These are phyloP conservation scores for Podosphaera fusca DNA, from an alignment of 2,329 filamentous ascomycete species.

Conservation along the genomic window DNA sequence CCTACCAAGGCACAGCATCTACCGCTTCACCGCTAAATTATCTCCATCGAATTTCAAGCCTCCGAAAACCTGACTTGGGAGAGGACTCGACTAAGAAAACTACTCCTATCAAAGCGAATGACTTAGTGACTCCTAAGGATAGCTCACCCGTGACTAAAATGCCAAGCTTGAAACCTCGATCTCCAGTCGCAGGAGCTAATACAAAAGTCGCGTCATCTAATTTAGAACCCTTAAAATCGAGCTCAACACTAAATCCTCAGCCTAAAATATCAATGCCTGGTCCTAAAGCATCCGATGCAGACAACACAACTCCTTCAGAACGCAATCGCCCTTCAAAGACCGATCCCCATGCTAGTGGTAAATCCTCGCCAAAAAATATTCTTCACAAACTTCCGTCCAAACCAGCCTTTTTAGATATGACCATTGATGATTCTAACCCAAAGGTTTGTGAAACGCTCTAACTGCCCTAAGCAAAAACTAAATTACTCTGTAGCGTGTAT, in stretches of 20 bases:
- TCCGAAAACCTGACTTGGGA: too few relatives aligned
- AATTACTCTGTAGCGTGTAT: background rate
- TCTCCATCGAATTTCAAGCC: background rate
- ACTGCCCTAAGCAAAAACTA: background rate
- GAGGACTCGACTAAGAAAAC: background rate
- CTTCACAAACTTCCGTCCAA: background rate
- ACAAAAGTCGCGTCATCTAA: background rate
- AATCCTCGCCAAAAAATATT: background rate
- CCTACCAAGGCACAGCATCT: background rate
- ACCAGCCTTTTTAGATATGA: background rate
- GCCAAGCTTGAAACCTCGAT: background rate
- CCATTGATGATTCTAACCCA: background rate
- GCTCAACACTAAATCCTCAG: background rate
- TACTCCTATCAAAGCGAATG: background rate
- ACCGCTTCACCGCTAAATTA: background rate
- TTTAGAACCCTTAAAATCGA: background rate
- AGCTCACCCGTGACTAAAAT: background rate
- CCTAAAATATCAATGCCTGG: background rate
- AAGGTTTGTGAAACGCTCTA: background rate
- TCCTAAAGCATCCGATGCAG: background rate
- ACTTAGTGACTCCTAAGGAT: background rate
- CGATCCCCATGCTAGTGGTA: background rate
- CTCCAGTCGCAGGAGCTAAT: slow-evolving; percentile 1
- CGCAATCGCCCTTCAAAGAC: background rate
- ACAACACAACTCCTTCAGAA: background rate